These are phyloP conservation scores for Hyphodiscus sp. DNA, from an alignment of 2,329 filamentous ascomycete genomes.

Conservation along the genomic window DNA sequence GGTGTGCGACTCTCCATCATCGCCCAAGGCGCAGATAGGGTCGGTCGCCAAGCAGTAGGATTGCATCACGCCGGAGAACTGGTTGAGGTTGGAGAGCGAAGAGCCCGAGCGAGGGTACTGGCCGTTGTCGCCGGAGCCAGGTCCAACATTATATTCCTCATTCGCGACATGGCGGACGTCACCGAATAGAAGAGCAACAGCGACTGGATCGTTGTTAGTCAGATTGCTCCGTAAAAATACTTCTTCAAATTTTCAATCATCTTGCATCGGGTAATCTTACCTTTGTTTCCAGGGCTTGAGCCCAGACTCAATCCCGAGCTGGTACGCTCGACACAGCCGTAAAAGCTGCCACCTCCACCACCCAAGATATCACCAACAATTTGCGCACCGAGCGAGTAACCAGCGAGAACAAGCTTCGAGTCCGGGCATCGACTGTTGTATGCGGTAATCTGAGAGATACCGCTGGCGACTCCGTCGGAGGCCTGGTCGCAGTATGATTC, in stretches of 20 bases:
- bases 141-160: no score
- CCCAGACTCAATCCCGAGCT: no score
- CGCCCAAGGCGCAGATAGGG: slow-evolving; percentile 35
- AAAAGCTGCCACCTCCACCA: slow-evolving; percentile 31
- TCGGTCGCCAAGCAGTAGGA: slow-evolving; percentile 34
- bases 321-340: slow-evolving; percentile 9
- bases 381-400: slow-evolving; percentile 37
- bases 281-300: no score
- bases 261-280: no score
- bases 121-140: no score
- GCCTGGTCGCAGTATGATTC: slow-evolving; percentile 33
- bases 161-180: no score
- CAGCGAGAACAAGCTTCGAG: slow-evolving; percentile 35
- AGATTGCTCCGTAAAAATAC: no score
- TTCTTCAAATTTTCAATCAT: no score
- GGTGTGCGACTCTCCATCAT: slow-evolving; percentile 29
- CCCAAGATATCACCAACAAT: slow-evolving; percentile 34
- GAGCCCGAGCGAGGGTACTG: no score
- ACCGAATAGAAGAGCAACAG: no score
- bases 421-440: slow-evolving; percentile 36
- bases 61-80: slow-evolving; percentile 16
- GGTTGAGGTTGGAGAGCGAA: no score
- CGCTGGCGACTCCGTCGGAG: slow-evolving; percentile 31
- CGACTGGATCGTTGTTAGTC: no score
- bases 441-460: slow-evolving; percentile 33